Evolutionary conservation across 139 green algal genomes (phyloP), one percentile per base, ranked within the genome.

Genomic region (Spirogloea muscicola): DNA sequence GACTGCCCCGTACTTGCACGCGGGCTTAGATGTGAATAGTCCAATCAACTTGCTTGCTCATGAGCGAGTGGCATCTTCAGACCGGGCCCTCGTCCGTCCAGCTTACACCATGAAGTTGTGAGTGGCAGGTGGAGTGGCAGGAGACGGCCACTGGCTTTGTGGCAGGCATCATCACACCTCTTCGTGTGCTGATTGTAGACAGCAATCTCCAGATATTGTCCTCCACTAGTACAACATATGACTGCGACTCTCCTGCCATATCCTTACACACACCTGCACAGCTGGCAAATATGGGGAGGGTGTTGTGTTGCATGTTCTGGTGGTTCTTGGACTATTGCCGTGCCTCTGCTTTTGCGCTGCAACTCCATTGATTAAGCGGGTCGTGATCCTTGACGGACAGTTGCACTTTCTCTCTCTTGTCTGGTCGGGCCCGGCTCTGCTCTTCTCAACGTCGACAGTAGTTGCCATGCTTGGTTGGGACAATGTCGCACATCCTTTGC

Each of bases 391-490:
- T 74, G 65, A 74, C 65, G 42, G 44, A 62, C 65, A 36, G 52
- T 66, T n/a, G 33, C 38, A 74, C 65, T 79, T 79, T 33, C 34
- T 31, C 34, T 70, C 72, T 13, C 55, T 49, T 21, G 9, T 81
- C 64, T 81, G 72, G 72, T 64, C 71, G 40, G 72, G 72, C 37
- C 72, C 72, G n/a, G 64, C 72, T 16, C 48, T 81, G 31, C 65
- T 81, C 7, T 78, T 78, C 65, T 70, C 65, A 13, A 81, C 72
- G 21, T 41, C 71, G 21, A 80, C 72, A 0, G 7, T 36, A 3
- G 65, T 81, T 6, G 27, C 44, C 36, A 37, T 78, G 27, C 72
- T 81, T n/a, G 65, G 65, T 7, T 81, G 72, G 72, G 72, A 81
- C 62, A 41, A 33, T 33, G 9, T 57, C 34, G 65, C 69, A 18